Evolutionary conservation across 2,329 filamentous ascomycete species (phyloP), one percentile per base, ranked within the genome.

Genomic region (Didymella glomerata): DNA sequence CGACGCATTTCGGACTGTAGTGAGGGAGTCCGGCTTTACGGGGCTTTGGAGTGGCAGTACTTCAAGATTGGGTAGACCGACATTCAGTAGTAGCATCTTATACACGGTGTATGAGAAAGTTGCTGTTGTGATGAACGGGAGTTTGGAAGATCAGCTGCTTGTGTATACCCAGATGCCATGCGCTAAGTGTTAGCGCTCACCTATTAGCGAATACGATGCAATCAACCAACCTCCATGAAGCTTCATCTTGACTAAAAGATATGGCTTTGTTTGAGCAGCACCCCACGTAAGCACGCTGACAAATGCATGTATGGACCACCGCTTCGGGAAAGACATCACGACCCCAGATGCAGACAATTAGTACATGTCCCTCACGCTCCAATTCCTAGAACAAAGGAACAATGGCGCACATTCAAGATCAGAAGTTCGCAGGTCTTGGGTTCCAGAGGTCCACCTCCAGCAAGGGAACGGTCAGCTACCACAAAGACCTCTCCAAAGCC

Each of bases 81-180:
- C 73, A 0, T 64, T 76, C 36, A 72, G 70, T 24, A 71, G 70
- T 13, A 71, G 73, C 18, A 74, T 75, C 25, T 62, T 74, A 10
- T 74, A 73, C 32, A 68, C 71, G 9, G 68, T 74, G 14, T 75
- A 74, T 48, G 74, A 76, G 57, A 69, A 75, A 57, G 63, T 72
- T 2, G 45, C 61, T n/a, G 45, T 48, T 44, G 6, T 57, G 7
- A 20, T 71, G 44, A 60, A 34, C 9, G 41, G 24, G 6, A 48
- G 48, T 24, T 40, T 58, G 30, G 49, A 58, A 18, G 25, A 48
- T 7, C 44, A 58, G 28, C 18, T 58, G 10, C 40, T 58, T 44
- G 49, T 49, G 9, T 53, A 40, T 27, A 53, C 55, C 3, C 22
- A 47, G 18, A 34, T 27, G n/a, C 22, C 10, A 13, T 28, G 16